phyloP scores from a whole-genome alignment of 2,329 filamentous ascomycete genomes.

The Myriosclerotinia duriaeana region DNA sequence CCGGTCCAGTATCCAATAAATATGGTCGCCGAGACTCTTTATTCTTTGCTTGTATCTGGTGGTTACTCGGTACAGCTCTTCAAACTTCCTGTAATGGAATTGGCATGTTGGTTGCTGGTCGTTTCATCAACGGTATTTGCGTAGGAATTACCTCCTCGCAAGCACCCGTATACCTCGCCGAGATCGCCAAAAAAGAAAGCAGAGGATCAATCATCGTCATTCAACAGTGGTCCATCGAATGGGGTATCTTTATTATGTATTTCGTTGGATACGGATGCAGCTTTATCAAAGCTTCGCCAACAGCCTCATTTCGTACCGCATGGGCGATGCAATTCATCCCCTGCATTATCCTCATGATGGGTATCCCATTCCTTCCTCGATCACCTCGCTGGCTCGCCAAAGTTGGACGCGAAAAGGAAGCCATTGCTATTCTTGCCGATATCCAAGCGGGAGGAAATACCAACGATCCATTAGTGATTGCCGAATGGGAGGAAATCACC shows the following conservation, averaged over 20 bases:
- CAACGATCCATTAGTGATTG: conserved; percentile 54
- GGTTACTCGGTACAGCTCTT: conserved; percentile 25
- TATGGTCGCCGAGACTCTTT: conserved; percentile 52
- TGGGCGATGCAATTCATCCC: conserved; percentile 52
- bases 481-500: conserved; percentile 56
- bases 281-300: conserved; percentile 43
- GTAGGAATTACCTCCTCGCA: conserved; percentile 66
- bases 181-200: conserved; percentile 56
- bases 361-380: conserved; percentile 48
- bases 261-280: conserved; percentile 52
- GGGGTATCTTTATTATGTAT: conserved; percentile 62
- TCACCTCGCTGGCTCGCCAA: conserved; percentile 54
- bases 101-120: conserved; percentile 53
- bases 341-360: conserved; percentile 45
- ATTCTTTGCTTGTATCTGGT: conserved; percentile 31
- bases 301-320: conserved; percentile 51
- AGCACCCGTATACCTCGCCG: conserved; percentile 65
- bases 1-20: conserved; percentile 57
- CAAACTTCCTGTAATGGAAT: conserved; percentile 26
- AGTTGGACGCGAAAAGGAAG: conserved; percentile 48
- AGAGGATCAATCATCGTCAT: conserved; percentile 67
- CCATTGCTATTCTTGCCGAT: conserved; percentile 50
- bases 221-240: conserved; percentile 72
- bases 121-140: conserved; percentile 61
- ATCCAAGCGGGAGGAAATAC: conserved; percentile 58